Evolutionary conservation across 208 protist species (phyloP).

Genomic region (Tritrichomonas foetus): DNA sequence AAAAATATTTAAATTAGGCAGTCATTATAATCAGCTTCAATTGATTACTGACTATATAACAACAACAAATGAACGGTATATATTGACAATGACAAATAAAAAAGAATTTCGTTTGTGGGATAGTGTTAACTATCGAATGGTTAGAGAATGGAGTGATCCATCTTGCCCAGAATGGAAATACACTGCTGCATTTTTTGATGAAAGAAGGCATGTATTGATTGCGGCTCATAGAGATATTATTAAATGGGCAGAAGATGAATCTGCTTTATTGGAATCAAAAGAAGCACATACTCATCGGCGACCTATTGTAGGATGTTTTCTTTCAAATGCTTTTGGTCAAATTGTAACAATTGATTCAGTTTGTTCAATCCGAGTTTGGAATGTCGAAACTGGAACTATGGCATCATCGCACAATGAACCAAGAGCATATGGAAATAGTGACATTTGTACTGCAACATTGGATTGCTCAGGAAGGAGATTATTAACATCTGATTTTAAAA

Average conservation of each 20-base stretch:
- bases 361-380: neutral
- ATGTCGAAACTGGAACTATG: neutral
- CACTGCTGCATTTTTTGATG: neutral
- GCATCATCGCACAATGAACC: neutral
- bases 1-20: neutral
- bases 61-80: neutral
- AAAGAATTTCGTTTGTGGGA: constrained; percentile 13
- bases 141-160: neutral
- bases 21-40: neutral
- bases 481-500: neutral
- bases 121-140: neutral
- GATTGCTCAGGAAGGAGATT: neutral
- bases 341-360: neutral
- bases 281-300: neutral
- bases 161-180: neutral
- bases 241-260: neutral
- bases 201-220: neutral
- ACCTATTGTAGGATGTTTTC: neutral
- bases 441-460: neutral
- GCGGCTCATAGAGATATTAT: neutral
- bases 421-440: neutral
- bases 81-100: neutral
- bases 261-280: neutral
- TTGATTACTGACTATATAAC: neutral
- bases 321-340: neutral